phyloP scores from a whole-genome alignment of 306 rosid species.

The Corylus heterophylla region DNA sequence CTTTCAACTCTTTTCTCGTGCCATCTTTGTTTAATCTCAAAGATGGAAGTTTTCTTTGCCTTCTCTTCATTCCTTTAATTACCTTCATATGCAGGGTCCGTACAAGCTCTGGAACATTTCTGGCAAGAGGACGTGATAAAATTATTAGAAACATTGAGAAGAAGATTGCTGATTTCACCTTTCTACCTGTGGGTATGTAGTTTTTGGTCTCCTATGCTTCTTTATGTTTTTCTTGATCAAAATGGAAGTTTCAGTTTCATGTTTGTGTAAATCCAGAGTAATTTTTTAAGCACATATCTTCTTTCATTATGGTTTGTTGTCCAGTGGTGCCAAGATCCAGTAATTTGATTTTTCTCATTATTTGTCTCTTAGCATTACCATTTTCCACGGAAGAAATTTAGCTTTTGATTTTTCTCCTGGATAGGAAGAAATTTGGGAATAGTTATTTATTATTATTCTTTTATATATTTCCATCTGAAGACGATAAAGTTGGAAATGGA shows the following conservation, averaged over 20 bases:
- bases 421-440: neutral
- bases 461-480: conserved; percentile 7
- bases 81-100: conserved; percentile 61
- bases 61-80: neutral
- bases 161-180: conserved; percentile 82
- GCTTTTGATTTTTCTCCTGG: neutral
- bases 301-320: neutral
- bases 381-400: neutral
- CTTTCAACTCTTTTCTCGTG: conserved; percentile 12
- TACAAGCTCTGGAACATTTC: conserved; percentile 94
- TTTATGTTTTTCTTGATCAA: conserved; percentile 21
- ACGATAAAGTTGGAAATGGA: neutral
- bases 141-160: conserved; percentile 74
- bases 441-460: neutral
- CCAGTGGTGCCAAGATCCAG: neutral
- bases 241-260: neutral
- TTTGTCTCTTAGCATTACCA: neutral
- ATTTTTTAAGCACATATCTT: neutral
- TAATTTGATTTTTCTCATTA: neutral
- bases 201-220: conserved; percentile 22
- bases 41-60: conserved; percentile 17
- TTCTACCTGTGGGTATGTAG: conserved; percentile 76
- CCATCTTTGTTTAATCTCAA: conserved; percentile 20
- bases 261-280: neutral
- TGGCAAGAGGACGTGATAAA: conserved; percentile 89